These are phyloP conservation scores for Colletotrichum orchidophilum DNA, from an alignment of 2,329 filamentous ascomycete species.

Conservation along the genomic window DNA sequence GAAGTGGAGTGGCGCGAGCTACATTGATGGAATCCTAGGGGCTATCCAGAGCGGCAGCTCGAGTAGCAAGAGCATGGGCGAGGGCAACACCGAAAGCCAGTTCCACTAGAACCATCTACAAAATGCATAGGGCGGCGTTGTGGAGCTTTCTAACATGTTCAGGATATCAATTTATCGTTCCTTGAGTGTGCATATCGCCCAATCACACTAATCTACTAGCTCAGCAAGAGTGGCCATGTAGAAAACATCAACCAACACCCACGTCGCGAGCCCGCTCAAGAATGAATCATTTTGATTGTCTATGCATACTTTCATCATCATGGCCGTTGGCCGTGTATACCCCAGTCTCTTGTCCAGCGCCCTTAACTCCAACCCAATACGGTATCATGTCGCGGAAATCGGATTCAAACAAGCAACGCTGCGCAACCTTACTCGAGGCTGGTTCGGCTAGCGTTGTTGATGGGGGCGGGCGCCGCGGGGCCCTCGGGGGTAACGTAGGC, in stretches of 20 bases:
- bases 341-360: conserved; percentile 19
- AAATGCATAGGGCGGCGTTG: conserved; percentile 1
- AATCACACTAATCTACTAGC: too few relatives aligned
- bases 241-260: neutral
- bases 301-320: conserved; percentile 30
- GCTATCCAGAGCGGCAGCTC: conserved; percentile 92
- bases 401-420: neutral
- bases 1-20: conserved; percentile 76
- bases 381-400: neutral
- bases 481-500: conserved; percentile 81
- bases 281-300: neutral
- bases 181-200: neutral
- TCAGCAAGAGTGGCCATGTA: neutral
- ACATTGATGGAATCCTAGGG: conserved; percentile 90
- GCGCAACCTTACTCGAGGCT: conserved; percentile 16
- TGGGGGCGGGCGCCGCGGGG: conserved; percentile 60
- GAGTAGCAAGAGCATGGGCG: conserved; percentile 91
- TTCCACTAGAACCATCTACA: conserved; percentile 50
- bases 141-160: neutral
- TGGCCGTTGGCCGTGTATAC: neutral
- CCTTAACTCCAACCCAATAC: conserved; percentile 29
- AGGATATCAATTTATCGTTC: neutral
- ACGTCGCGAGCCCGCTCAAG: neutral
- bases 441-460: conserved; percentile 62
- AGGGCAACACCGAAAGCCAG: conserved; percentile 87